Base-by-base conservation (phyloP, 768 basidiomycete species). In the Termitomyces sp. region DNA sequence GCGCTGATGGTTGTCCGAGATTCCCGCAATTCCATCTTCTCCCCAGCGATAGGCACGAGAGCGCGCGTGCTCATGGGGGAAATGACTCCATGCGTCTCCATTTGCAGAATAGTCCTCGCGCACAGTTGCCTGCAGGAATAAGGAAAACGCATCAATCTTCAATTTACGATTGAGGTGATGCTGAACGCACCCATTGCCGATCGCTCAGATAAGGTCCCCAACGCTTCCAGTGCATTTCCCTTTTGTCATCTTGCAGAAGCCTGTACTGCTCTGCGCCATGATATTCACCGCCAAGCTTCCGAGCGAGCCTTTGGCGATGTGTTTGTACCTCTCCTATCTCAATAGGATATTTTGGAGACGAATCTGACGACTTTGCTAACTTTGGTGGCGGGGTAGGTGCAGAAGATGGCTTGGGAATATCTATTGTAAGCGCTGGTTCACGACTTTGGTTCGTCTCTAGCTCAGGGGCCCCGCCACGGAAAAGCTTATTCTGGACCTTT, bases 131-230 rank as follows among this genome's bases (percentile, higher is more conserved):
- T 98, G 65, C 8, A 65, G 50, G 48, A 4, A 57, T 24, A 55
- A 60, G 57, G 57, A 66, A 66, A 63, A 55, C 64, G 62, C 62
- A 42, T 58, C 62, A 58, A 51, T 37, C 2, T 34, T 41, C 22
- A 16, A 48, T 6, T 20, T 54, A 50, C 39, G 37, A 41, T 53
- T 16, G 50, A 27, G 51, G 34, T 47, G 13, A 30, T 45, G 24
- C 61, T 55, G 18, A n/a, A 70, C 88, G 63, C 61, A 93, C 96
- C 97, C 97, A 99, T 79, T 98, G 97, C 59, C 97, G 82, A 73
- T 99, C 97, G 59, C 88, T 89, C 54, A 99, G 82, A 76, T 99
- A 99, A 16, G 97, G 97, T 20, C 97, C 97, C 96, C 96, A 98
- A 66, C 93, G 82, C 75, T 98, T 98, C 97, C 97, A 99, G 72